Evolutionary conservation across 2,329 filamentous ascomycete genomes (phyloP).

Genomic region (Curvularia sp.): DNA sequence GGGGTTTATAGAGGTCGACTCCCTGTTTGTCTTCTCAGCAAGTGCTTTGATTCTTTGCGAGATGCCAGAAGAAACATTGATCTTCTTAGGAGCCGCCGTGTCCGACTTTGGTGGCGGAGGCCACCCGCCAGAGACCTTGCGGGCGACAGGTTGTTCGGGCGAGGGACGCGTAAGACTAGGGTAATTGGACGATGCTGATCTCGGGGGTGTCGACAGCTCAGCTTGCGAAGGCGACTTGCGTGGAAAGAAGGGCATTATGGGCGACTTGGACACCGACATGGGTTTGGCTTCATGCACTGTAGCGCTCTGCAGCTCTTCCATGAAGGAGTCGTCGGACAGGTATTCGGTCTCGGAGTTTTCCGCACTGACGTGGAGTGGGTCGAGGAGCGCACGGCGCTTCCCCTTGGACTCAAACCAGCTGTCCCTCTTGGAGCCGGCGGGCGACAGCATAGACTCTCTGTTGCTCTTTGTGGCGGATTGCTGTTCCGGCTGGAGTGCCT

Average conservation of each 20-base stretch:
- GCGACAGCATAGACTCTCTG: conserved; percentile 40
- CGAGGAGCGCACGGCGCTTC: conserved; percentile 51
- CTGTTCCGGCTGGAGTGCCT: conserved; percentile 24
- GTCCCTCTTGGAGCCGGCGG: conserved; percentile 28
- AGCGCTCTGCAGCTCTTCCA: conserved; percentile 84
- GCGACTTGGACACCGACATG: conserved; percentile 76
- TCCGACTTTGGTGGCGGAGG: conserved; percentile 36
- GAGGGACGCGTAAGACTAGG: conserved; percentile 31
- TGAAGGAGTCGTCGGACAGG: conserved; percentile 78
- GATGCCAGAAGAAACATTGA: conserved; percentile 87
- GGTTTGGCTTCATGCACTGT: conserved; percentile 84
- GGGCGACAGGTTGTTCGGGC: conserved; percentile 32
- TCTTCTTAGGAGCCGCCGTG: conserved; percentile 66
- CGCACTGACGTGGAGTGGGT: conserved; percentile 47
- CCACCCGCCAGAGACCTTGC: conserved; percentile 46
- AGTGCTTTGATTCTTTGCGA: conserved; percentile 94
- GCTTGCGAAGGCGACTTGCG: conserved; percentile 37
- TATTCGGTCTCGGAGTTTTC: conserved; percentile 57
- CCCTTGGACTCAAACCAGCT: conserved; percentile 45
- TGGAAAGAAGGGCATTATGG: conserved; percentile 70
- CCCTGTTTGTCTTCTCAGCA: conserved; percentile 73
- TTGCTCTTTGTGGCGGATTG: conserved; percentile 31
- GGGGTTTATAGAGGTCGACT: conserved; percentile 39
- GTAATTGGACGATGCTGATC: conserved; percentile 50
- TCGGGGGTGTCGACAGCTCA: conserved; percentile 34